Base-by-base conservation (phyloP, 73 alveolate species). In the Paraurostyla sp. region DNA sequence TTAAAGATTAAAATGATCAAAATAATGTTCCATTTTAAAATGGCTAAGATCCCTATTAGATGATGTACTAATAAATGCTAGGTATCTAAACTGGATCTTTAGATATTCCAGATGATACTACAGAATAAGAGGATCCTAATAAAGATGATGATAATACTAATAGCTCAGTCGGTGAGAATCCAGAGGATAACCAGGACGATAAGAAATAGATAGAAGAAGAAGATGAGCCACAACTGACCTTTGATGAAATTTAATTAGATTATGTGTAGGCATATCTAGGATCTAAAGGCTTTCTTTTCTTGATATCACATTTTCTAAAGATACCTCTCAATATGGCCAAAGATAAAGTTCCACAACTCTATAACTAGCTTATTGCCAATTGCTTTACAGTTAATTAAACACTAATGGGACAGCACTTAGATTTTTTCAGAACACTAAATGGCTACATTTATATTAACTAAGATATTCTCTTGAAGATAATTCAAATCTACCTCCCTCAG, bases 31-130 rank as follows among this genome's bases (percentile, higher is more conserved):
- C 22, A 25, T 25, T 59, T 59, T 2, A n/a, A 2, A 20, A 23
- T 59, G 76, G 51, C 25, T 59, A 59, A 59, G 76, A 59, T 59
- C 76, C 76, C 6, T 59, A 59, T 27, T 59, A 59, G 25, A 27
- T 59, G 11, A 59, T 59, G 76, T 59, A 59, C 23, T 23, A 59
- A 54, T 54, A 54, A 4, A 25, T 59, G 76, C 32, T 27, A 27
- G 76, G 76, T 59, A 20, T 7, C 7, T 7, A n/a, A 7, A 59
- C 23, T 25, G 9, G 25, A 25, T 43, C 35, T 20, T 23, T 59
- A 25, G 76, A 59, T 11, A 59, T 59, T 25, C 76, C 76, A 27
- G 76, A 59, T 6, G 76, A 59, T n/a, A n/a, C n/a, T 6, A 59
- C 76, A 25, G 49, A 30, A 7, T n/a, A 59, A 7, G 6, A 7